Evolutionary conservation across 2,329 filamentous ascomycete species (phyloP).

Genomic region (Gnomoniopsis smithogilvyi): DNA sequence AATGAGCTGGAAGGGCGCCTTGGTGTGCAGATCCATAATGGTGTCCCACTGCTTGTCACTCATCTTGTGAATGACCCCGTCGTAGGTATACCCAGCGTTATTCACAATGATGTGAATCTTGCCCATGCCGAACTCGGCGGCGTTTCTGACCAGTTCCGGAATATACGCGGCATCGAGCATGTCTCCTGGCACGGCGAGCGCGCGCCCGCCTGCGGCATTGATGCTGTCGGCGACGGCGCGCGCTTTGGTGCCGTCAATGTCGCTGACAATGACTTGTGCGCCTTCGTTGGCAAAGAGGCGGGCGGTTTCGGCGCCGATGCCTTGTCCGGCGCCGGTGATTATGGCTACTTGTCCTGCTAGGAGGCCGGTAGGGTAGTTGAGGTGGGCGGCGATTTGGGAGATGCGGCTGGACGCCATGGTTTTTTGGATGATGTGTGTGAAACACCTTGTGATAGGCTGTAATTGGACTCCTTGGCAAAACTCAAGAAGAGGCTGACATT

Average conservation of each 20-base stretch:
- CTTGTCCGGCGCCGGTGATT: conserved; percentile 82
- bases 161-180: conserved; percentile 71
- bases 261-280: conserved; percentile 77
- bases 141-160: conserved; percentile 65
- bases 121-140: conserved; percentile 76
- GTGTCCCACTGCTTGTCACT: conserved; percentile 90
- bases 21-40: conserved; percentile 79
- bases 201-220: conserved; percentile 62
- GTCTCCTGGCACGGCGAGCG: conserved; percentile 73
- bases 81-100: conserved; percentile 91
- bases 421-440: conserved; percentile 25
- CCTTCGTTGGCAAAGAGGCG: conserved; percentile 84
- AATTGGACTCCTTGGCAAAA: no score
- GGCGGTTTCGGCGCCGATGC: conserved; percentile 83
- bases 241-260: conserved; percentile 76
- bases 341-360: conserved; percentile 80
- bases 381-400: conserved; percentile 70
- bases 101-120: conserved; percentile 93
- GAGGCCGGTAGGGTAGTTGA: conserved; percentile 79
- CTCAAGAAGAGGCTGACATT: no score
- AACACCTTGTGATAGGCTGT: no score
- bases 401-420: conserved; percentile 58
- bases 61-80: conserved; percentile 90
- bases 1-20: conserved; percentile 80
- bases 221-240: conserved; percentile 66